These are phyloP conservation scores for Nakaseomyces sp. DNA, from an alignment of 1,139 yeast genomes.

Conservation along the genomic window DNA sequence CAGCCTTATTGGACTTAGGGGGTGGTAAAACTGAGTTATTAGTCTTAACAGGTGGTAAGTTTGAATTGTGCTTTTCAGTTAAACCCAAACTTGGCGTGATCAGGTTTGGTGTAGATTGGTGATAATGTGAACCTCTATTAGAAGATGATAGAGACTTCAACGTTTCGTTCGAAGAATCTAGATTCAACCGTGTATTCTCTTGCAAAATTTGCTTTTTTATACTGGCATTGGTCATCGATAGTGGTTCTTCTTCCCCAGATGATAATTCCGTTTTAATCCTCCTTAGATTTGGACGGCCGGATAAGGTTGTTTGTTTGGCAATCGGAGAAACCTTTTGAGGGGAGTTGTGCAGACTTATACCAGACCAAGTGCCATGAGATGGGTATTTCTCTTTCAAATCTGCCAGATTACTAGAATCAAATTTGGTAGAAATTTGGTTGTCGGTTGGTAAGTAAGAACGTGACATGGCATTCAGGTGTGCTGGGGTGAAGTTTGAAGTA, in stretches of 20 bases:
- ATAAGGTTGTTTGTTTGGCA: background rate
- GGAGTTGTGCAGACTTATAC: conserved; percentile 1
- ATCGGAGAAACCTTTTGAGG: background rate
- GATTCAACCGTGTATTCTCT: background rate
- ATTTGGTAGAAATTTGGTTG: background rate
- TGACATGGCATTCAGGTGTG: background rate
- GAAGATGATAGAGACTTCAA: conserved; percentile 1
- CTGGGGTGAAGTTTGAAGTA: conserved; percentile 1
- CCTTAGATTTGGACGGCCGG: background rate
- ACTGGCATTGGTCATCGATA: background rate
- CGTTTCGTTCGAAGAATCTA: conserved; percentile 1
- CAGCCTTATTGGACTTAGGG: too few species aligned
- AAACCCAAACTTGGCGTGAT: background rate
- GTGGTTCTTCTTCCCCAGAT: conserved; percentile 3
- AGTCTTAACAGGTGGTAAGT: background rate
- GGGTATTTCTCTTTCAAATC: conserved; percentile 3
- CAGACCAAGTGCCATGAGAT: conserved; percentile 1
- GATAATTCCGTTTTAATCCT: conserved; percentile 4
- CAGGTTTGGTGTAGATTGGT: conserved; percentile 3
- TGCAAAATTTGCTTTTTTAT: background rate
- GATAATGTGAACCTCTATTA: background rate
- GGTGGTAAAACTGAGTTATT: background rate
- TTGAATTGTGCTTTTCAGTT: background rate
- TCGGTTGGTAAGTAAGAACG: background rate
- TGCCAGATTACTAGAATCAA: background rate